A percentile compares a stretch with the other conserved stretches of the same genome.
Evolutionary conservation across 495 filamentous ascomycete genomes (phyloP).

Genomic region (Penicillium cataractarum): DNA sequence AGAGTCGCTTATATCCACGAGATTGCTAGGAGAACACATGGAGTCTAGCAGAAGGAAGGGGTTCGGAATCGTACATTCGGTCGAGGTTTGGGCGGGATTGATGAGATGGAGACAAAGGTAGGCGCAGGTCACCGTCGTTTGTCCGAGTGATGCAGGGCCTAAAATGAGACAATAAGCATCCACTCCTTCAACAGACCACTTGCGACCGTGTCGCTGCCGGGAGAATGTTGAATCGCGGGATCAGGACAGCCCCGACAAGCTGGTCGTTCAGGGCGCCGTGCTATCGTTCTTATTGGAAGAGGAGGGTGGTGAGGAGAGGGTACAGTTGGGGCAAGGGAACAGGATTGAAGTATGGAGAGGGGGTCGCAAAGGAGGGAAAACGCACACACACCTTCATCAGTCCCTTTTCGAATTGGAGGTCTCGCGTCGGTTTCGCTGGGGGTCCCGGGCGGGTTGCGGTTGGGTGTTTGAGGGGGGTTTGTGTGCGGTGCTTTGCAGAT

Average conservation of each 20-base stretch:
- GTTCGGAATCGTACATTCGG: slow-evolving; percentile 33
- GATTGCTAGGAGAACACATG: slow-evolving; percentile 51
- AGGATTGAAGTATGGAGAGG: not conserved
- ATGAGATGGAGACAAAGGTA: slow-evolving; percentile 32
- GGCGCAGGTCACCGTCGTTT: slow-evolving; percentile 35
- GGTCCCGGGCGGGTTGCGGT: slow-evolving; percentile 10
- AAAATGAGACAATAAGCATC: slow-evolving; percentile 25
- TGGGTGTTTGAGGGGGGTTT: slow-evolving; percentile 20
- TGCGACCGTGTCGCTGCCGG: slow-evolving; percentile 23
- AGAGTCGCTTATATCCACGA: slow-evolving; percentile 39
- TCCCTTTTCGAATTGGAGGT: slow-evolving; percentile 30
- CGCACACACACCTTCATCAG: slow-evolving; percentile 39
- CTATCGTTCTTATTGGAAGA: slow-evolving; percentile 33
- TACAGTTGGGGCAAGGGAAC: slow-evolving; percentile 7
- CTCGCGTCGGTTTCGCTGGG: slow-evolving; percentile 7
- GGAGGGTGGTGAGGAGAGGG: not conserved
- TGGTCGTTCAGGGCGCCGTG: slow-evolving; percentile 19
- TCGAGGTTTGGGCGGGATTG: slow-evolving; percentile 23
- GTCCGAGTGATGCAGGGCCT: slow-evolving; percentile 29
- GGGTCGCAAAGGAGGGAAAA: slow-evolving; percentile 8
- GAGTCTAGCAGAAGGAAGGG: slow-evolving; percentile 40
- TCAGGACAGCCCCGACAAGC: slow-evolving; percentile 14
- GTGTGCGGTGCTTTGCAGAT: slow-evolving; percentile 35
- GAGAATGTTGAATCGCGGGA: slow-evolving; percentile 19
- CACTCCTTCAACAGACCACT: slow-evolving; percentile 22